Conservation (phyloP, 2,329 filamentous ascomycete species). For the Biscogniauxia sp. region DNA sequence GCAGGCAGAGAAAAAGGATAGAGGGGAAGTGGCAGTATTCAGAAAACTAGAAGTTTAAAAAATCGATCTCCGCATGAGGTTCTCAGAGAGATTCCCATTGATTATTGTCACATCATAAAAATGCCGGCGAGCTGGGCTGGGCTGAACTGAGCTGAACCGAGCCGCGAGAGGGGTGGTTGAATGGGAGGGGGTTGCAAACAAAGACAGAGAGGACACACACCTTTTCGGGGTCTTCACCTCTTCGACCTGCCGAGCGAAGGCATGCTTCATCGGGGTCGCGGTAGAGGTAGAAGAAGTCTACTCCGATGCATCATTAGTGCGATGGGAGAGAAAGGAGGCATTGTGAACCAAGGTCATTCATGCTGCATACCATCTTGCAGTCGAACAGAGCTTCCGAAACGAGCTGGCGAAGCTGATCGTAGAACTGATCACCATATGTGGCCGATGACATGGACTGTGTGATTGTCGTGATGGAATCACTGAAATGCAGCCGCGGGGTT, state of each 20-base stretch:
- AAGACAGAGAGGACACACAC: slow-evolving; percentile 54
- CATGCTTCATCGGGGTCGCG: slow-evolving; percentile 66
- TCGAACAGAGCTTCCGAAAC: slow-evolving; percentile 16
- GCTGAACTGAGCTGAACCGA: slow-evolving; percentile 1
- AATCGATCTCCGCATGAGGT: slow-evolving; percentile 82
- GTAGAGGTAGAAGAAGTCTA: slow-evolving; percentile 73
- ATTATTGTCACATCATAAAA: slow-evolving; percentile 61
- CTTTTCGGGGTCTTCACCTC: slow-evolving; percentile 85
- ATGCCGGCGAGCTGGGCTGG: background rate
- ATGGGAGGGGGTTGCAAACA: background rate
- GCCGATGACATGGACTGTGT: slow-evolving; percentile 19
- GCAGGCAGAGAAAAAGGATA: slow-evolving; percentile 3
- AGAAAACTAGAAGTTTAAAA: slow-evolving; percentile 48
- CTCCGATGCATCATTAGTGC: slow-evolving; percentile 18
- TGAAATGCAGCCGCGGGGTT: background rate
- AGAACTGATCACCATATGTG: slow-evolving; percentile 14
- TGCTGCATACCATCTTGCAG: slow-evolving; percentile 23
- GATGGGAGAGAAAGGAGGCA: background rate
- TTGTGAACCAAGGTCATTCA: background rate
- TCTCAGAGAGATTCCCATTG: slow-evolving; percentile 99
- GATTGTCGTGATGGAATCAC: background rate
- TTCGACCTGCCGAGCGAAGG: slow-evolving; percentile 79
- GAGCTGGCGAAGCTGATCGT: slow-evolving; percentile 20
- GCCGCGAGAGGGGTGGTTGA: slow-evolving; percentile 2
- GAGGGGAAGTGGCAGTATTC: slow-evolving; percentile 17